Conservation (phyloP, 2,329 filamentous ascomycete genomes). For the Penicillium sp. region DNA sequence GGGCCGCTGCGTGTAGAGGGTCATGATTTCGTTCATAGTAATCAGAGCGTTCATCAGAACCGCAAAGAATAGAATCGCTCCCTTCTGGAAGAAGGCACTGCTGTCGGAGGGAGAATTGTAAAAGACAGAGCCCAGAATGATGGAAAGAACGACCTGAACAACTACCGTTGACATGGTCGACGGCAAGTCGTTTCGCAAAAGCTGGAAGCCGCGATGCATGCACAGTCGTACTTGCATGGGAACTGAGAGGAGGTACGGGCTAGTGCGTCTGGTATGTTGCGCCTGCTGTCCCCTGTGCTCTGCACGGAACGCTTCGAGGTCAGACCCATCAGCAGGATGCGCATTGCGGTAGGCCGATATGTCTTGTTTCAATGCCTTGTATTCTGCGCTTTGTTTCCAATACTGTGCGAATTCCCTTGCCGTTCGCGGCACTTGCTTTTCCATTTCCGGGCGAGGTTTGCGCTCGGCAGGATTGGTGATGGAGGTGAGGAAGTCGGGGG, state of each 20-base stretch:
- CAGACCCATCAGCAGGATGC: slow-evolving; percentile 1
- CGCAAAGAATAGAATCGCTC: slow-evolving; percentile 73
- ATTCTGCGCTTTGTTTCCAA: slow-evolving; percentile 43
- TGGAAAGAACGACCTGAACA: slow-evolving; percentile 16
- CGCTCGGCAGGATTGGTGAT: slow-evolving; percentile 68
- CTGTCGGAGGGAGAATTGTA: slow-evolving; percentile 17
- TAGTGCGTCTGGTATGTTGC: background rate
- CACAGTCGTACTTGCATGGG: slow-evolving; percentile 21
- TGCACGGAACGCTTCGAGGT: slow-evolving; percentile 13
- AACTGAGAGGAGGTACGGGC: slow-evolving; percentile 21
- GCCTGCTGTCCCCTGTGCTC: slow-evolving; percentile 17
- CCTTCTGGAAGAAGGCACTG: slow-evolving; percentile 20
- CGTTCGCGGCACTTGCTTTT: slow-evolving; percentile 65
- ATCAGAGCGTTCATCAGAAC: slow-evolving; percentile 82
- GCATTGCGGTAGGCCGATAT: slow-evolving; percentile 34
- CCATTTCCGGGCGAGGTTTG: slow-evolving; percentile 59
- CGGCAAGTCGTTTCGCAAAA: slow-evolving; percentile 20
- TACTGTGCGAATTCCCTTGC: slow-evolving; percentile 66
- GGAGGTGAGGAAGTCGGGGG: slow-evolving; percentile 70
- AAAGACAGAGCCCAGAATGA: slow-evolving; percentile 23
- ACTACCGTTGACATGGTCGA: slow-evolving; percentile 15
- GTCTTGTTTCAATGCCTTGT: slow-evolving; percentile 33
- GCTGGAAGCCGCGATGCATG: slow-evolving; percentile 20
- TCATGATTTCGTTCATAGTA: slow-evolving; percentile 66
- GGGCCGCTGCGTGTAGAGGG: slow-evolving; percentile 19